phyloP scores from a whole-genome alignment of 2,329 filamentous ascomycete genomes.

The Xylaria hypoxylon region DNA sequence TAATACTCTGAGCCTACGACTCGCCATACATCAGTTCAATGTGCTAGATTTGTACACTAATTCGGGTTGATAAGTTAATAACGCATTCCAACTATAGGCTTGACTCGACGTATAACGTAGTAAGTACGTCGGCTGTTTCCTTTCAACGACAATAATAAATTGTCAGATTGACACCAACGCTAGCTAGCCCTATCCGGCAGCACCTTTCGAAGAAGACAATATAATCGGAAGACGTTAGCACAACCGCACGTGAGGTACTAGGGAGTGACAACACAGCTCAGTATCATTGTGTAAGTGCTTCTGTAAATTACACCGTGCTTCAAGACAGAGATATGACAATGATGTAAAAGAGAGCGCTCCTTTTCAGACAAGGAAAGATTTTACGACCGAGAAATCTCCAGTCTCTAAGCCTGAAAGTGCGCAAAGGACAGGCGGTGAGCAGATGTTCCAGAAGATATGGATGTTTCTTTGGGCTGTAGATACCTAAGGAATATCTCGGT shows the following conservation, averaged over 20 bases:
- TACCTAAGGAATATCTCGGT: background rate
- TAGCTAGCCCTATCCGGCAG: background rate
- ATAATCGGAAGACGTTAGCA: background rate
- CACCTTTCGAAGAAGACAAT: background rate
- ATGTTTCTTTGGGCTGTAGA: constrained; percentile 3
- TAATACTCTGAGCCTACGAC: background rate
- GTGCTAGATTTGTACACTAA: background rate
- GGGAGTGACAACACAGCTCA: background rate
- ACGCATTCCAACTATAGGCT: too few species aligned
- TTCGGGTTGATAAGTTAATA: background rate
- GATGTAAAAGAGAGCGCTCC: background rate
- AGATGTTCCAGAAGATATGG: constrained; percentile 8
- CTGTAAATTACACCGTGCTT: background rate
- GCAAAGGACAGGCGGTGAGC: constrained; percentile 11
- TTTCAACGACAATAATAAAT: background rate
- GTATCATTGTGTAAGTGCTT: background rate
- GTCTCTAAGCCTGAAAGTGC: background rate
- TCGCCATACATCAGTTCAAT: background rate
- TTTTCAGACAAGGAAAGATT: background rate
- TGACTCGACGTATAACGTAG: too few species aligned
- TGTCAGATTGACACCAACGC: background rate
- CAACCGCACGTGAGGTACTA: too few species aligned
- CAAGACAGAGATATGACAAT: background rate
- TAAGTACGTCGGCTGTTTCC: background rate
- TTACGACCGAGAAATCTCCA: background rate